Percentiles rank a stretch among this genome's conserved stretches.
These are phyloP conservation scores for Sphagnum contortum DNA, from an alignment of 225 moss, liverwort and hornwort genomes.

Conservation along the genomic window DNA sequence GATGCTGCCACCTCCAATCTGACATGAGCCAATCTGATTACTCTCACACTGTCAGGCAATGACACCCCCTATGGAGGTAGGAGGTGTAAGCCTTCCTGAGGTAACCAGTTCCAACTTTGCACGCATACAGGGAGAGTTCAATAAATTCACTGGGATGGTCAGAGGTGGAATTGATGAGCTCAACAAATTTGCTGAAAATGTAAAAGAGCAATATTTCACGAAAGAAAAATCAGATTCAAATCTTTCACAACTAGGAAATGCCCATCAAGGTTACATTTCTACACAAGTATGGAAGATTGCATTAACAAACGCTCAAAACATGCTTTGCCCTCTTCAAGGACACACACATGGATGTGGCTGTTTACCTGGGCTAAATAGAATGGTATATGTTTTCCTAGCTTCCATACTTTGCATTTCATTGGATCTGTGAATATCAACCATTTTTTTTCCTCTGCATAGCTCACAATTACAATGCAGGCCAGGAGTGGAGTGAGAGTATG, in stretches of 20 bases:
- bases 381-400: slow-evolving; percentile 22
- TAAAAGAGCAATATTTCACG: slow-evolving; percentile 42
- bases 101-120: slow-evolving; percentile 17
- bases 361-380: slow-evolving; percentile 69
- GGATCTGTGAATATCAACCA: too few relatives aligned
- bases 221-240: slow-evolving; percentile 41
- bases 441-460: too few relatives aligned
- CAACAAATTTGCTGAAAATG: slow-evolving; percentile 62
- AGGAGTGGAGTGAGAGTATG: too few relatives aligned
- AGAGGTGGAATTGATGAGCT: slow-evolving; percentile 39
- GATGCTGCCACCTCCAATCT: too few relatives aligned
- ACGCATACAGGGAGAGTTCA: slow-evolving; percentile 31
- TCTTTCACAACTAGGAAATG: slow-evolving; percentile 66
- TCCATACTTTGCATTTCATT: too few relatives aligned
- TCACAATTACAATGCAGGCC: too few relatives aligned
- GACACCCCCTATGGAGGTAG: slow-evolving; percentile 83
- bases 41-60: slow-evolving; percentile 42
- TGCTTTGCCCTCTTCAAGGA: slow-evolving; percentile 85
- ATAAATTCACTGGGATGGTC: slow-evolving; percentile 29
- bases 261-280: slow-evolving; percentile 62
- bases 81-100: slow-evolving; percentile 14
- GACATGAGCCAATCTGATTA: too few relatives aligned
- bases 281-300: slow-evolving; percentile 95
- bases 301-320: slow-evolving; percentile 52
- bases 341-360: slow-evolving; percentile 85